Evolutionary conservation across 106 monocot species (phyloP), one percentile per base, ranked within the genome.

Genomic region (Iris macrosiphon): DNA sequence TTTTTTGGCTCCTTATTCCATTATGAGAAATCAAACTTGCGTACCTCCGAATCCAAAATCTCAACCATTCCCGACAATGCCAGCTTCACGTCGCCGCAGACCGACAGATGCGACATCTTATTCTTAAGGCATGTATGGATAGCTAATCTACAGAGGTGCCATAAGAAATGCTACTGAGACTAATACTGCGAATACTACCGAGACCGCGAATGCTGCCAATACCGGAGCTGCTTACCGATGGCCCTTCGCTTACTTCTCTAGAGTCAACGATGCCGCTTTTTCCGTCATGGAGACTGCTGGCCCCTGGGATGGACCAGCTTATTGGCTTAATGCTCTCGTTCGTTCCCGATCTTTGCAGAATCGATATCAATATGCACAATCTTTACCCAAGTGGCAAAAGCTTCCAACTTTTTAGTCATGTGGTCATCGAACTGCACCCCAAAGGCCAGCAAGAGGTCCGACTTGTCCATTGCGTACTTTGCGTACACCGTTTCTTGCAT

Each of bases 321-420:
- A n/a, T n/a, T n/a, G n/a, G n/a, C n/a, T n/a, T n/a, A n/a, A n/a
- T n/a, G n/a, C n/a, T n/a, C n/a, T n/a, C n/a, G n/a, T n/a, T n/a
- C n/a, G n/a, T 51, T 51, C 4, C 30, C 30, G 1, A 51, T 26
- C 51, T 51, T 29, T 3, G 27, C 51, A 9, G 51, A 14, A 29
- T 51, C 51, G 28, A 51, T 51, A 28, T 51, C 51, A 17, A 51
- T 28, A 16, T 51, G 51, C 4, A 28, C 17, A 18, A 45, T 18
- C 17, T 6, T 13, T 4, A 16, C 44, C n/a, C 17, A 4, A 4
- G 7, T 13, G 0, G 51, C 26, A 28, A 51, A 51, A 21, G 51
- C 14, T 15, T 51, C 30, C 51, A 51, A 14, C 28, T 51, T 51
- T 14, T 29, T 14, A 15, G 51, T 51, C 19, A 28, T 29, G 2